Conservation (phyloP, 164 flowering plant species). For the Echeveria elegans region DNA sequence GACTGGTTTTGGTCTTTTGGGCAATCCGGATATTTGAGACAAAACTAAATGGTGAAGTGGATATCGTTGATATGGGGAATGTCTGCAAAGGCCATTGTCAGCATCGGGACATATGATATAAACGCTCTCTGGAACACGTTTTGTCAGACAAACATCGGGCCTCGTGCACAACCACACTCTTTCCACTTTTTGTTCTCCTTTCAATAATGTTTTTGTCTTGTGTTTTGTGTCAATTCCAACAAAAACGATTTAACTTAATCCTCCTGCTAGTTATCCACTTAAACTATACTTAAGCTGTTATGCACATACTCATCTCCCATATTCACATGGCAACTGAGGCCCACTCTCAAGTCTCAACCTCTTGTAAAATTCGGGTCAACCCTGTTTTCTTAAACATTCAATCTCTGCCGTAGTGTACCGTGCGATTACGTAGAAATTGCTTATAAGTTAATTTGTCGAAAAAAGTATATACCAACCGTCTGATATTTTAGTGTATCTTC, state of each 20-base stretch:
- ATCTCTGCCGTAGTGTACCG: no score
- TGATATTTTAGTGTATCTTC: no score
- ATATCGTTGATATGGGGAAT: constrained; percentile 4
- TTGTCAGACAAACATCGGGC: constrained; percentile 1
- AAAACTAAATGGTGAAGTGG: not conserved
- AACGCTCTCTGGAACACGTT: not conserved
- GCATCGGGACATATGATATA: constrained; percentile 12
- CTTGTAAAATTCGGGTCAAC: no score
- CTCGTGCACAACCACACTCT: not conserved
- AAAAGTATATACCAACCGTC: no score
- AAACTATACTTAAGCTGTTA: no score
- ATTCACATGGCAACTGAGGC: no score
- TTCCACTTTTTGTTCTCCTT: not conserved
- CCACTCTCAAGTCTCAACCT: no score
- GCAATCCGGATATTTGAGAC: no score
- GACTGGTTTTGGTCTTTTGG: no score
- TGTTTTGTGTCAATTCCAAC: not conserved
- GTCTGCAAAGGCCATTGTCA: constrained; percentile 12
- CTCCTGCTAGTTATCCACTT: not conserved
- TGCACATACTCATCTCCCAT: not conserved
- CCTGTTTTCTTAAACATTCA: no score
- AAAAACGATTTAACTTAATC: not conserved
- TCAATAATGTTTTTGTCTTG: constrained; percentile 1
- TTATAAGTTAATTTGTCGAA: no score
- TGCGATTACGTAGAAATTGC: no score